Evolutionary conservation across 768 basidiomycete species (phyloP).

Genomic region (Hirschioporus abietinus): DNA sequence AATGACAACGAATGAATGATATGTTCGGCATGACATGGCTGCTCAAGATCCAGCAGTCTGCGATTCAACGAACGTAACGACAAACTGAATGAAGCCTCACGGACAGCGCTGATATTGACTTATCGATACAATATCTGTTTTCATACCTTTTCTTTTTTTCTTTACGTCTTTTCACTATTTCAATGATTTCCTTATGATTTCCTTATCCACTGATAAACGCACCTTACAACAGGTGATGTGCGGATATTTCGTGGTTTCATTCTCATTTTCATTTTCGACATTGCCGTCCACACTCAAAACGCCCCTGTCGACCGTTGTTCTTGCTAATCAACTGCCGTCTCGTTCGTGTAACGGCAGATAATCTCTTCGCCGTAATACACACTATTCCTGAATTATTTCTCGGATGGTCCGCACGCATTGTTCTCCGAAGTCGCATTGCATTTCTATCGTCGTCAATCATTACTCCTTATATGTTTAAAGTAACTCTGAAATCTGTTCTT

Average conservation of each 20-base stretch:
- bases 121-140: not conserved
- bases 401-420: not conserved
- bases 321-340: not conserved
- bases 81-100: not conserved
- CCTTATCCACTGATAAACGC: constrained; percentile 11
- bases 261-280: not conserved
- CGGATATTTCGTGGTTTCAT: not conserved
- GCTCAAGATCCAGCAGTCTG: not conserved
- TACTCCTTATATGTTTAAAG: not conserved
- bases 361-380: not conserved
- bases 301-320: not conserved
- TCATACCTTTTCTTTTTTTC: constrained; percentile 11
- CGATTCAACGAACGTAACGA: not conserved
- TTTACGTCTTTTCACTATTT: constrained; percentile 22
- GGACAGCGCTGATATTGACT: not conserved
- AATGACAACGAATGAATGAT: constrained; percentile 14
- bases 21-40: not conserved
- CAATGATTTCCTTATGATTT: constrained; percentile 31
- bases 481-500: constrained; percentile 1
- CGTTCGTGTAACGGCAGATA: not conserved
- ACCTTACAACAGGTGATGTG: not conserved
- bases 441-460: not conserved
- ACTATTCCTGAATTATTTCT: constrained; percentile 1
- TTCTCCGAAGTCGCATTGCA: constrained; percentile 1
- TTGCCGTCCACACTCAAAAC: not conserved